These are phyloP conservation scores for Coriaria nepalensis DNA, from an alignment of 306 rosid species.

Conservation along the genomic window DNA sequence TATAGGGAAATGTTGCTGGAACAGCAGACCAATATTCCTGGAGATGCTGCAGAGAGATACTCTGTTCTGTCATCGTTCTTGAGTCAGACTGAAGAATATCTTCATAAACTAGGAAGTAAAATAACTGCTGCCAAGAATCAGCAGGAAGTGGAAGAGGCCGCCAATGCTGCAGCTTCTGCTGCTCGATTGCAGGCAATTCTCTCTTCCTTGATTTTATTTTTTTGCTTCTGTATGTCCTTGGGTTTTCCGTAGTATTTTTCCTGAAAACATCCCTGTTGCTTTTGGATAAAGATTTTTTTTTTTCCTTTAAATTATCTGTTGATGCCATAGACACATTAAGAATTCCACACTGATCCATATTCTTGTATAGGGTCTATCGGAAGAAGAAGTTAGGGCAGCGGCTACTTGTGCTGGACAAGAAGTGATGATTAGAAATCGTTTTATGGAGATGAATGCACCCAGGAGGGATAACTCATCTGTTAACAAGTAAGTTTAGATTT, in stretches of 20 bases:
- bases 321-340: constrained; percentile 4
- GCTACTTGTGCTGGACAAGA: constrained; percentile 98
- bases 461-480: constrained; percentile 76
- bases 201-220: constrained; percentile 6
- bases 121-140: constrained; percentile 81
- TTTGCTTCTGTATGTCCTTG: background rate
- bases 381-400: constrained; percentile 92
- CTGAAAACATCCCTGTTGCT: background rate
- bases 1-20: constrained; percentile 93
- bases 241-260: background rate
- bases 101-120: constrained; percentile 83
- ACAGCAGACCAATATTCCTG: constrained; percentile 79
- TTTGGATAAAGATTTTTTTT: constrained; percentile 1
- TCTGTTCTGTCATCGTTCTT: constrained; percentile 86
- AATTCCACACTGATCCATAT: constrained; percentile 10
- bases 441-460: constrained; percentile 93
- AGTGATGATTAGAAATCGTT: constrained; percentile 87
- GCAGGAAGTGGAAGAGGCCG: constrained; percentile 92
- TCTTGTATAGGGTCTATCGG: constrained; percentile 73
- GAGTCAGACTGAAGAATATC: constrained; percentile 94
- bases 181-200: constrained; percentile 73
- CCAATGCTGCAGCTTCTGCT: constrained; percentile 77
- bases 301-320: constrained; percentile 4
- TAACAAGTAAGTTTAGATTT: constrained; percentile 47
- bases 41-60: constrained; percentile 97